A percentile compares a stretch with the other conserved stretches of the same genome.
Evolutionary conservation across 345 rosid genomes (phyloP).

Genomic region (Heritiera fomes): DNA sequence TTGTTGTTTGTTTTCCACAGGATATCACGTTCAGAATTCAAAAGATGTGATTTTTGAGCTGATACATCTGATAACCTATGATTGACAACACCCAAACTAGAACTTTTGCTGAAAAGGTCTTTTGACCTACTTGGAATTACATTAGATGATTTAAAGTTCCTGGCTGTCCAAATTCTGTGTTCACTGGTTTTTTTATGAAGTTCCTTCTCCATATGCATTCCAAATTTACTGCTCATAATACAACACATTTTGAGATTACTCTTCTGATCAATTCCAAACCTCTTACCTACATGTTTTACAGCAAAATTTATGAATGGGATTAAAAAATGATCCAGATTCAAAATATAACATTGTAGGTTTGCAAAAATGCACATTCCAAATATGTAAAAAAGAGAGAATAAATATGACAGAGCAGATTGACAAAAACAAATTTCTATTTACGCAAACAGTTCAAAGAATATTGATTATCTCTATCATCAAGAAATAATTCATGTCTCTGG

Average conservation of each 20-base stretch:
- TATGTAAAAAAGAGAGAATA: neutral
- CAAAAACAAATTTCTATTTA: neutral
- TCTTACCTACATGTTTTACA: slow-evolving; percentile 54
- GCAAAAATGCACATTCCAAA: neutral
- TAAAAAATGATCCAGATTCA: neutral
- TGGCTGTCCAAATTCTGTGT: slow-evolving; percentile 66
- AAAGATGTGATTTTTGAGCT: slow-evolving; percentile 34
- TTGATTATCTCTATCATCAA: neutral
- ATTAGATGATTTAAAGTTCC: slow-evolving; percentile 46
- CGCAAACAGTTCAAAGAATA: neutral
- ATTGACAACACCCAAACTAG: slow-evolving; percentile 28
- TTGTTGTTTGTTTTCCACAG: slow-evolving; percentile 35
- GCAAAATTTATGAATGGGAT: slow-evolving; percentile 1
- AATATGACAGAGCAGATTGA: neutral
- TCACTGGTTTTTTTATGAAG: slow-evolving; percentile 55
- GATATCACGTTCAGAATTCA: slow-evolving; percentile 40
- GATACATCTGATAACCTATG: slow-evolving; percentile 35
- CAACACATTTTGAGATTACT: slow-evolving; percentile 53
- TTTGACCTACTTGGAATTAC: slow-evolving; percentile 39
- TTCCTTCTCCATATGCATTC: slow-evolving; percentile 67
- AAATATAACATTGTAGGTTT: neutral
- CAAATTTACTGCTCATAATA: slow-evolving; percentile 58
- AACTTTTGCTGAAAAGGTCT: slow-evolving; percentile 29
- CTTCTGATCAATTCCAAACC: slow-evolving; percentile 78
- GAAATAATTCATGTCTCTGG: neutral